Evolutionary conservation across 139 green algal species (phyloP).

Genomic region (Haematococcus lacustris): DNA sequence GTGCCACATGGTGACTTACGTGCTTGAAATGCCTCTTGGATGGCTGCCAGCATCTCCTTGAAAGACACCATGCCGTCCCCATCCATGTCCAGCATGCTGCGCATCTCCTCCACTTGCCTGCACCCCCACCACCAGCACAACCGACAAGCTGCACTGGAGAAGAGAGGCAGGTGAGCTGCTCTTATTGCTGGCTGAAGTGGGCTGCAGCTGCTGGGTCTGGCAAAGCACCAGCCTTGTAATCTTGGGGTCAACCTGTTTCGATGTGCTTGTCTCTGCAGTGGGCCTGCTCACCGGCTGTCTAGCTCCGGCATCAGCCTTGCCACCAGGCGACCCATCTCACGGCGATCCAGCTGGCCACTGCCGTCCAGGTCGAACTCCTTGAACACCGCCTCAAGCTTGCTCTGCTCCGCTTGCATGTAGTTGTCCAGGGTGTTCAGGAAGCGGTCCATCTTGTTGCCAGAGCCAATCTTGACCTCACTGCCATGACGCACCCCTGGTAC

Average conservation of each 20-base stretch:
- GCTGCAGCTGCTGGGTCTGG: too few relatives aligned
- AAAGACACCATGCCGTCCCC: constrained; percentile 27
- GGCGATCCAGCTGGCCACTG: constrained; percentile 28
- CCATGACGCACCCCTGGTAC: constrained; percentile 22
- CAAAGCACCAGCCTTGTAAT: too few relatives aligned
- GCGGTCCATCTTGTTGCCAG: constrained; percentile 29
- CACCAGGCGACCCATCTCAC: constrained; percentile 26
- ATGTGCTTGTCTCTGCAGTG: too few relatives aligned
- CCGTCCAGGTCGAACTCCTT: constrained; percentile 29
- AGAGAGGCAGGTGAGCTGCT: too few relatives aligned
- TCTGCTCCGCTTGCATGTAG: constrained; percentile 22
- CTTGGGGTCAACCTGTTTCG: too few relatives aligned
- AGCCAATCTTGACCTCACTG: constrained; percentile 26
- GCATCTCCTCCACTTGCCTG: constrained; percentile 61
- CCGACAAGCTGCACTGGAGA: too few relatives aligned
- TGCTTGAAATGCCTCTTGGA: constrained; percentile 34
- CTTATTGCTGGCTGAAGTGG: too few relatives aligned
- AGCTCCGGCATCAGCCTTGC: constrained; percentile 31
- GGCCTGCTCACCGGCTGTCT: too few relatives aligned
- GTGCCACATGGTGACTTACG: too few relatives aligned
- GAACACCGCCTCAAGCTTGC: constrained; percentile 23
- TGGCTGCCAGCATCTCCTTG: constrained; percentile 21
- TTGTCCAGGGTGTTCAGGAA: constrained; percentile 35
- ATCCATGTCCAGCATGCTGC: constrained; percentile 40
- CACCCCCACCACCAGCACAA: too few relatives aligned